These are phyloP conservation scores for Aspergillus luchuensis DNA, from an alignment of 2,329 filamentous ascomycete species.

Conservation along the genomic window DNA sequence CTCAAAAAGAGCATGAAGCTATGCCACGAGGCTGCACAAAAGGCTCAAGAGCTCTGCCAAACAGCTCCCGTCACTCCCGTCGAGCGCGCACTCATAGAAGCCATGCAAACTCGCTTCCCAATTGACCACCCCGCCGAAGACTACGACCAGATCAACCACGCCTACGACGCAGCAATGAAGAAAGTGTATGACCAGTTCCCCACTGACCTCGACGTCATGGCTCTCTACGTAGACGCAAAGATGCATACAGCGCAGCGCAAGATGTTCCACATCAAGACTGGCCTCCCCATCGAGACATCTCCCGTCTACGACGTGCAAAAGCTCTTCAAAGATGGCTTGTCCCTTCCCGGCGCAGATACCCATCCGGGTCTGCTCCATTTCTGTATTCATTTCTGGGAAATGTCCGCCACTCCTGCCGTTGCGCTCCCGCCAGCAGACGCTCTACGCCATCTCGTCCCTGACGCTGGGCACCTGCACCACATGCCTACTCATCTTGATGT, in stretches of 20 bases:
- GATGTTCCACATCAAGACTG: conserved; percentile 61
- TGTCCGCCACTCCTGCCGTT: conserved; percentile 66
- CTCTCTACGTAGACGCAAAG: conserved; percentile 63
- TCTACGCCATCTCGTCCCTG: conserved; percentile 65
- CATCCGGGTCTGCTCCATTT: conserved; percentile 73
- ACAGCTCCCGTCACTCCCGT: neutral
- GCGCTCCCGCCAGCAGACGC: conserved; percentile 63
- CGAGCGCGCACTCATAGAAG: conserved; percentile 36
- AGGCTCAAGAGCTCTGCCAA: neutral
- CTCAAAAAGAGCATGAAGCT: conserved; percentile 49
- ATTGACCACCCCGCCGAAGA: conserved; percentile 50
- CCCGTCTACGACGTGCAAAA: conserved; percentile 53
- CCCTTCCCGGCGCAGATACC: conserved; percentile 47
- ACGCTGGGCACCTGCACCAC: conserved; percentile 69
- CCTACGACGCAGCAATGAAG: conserved; percentile 63
- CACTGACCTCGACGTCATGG: conserved; percentile 61
- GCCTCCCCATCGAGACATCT: conserved; percentile 48
- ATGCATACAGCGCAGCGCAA: conserved; percentile 67
- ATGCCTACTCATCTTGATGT: conserved; percentile 79
- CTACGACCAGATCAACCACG: conserved; percentile 55
- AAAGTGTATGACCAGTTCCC: conserved; percentile 51
- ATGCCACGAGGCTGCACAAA: conserved; percentile 44
- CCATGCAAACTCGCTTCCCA: conserved; percentile 63
- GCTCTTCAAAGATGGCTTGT: conserved; percentile 61
- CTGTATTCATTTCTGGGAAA: conserved; percentile 76